phyloP scores from a whole-genome alignment of 2,329 filamentous ascomycete genomes.

The Colletotrichum sidae region DNA sequence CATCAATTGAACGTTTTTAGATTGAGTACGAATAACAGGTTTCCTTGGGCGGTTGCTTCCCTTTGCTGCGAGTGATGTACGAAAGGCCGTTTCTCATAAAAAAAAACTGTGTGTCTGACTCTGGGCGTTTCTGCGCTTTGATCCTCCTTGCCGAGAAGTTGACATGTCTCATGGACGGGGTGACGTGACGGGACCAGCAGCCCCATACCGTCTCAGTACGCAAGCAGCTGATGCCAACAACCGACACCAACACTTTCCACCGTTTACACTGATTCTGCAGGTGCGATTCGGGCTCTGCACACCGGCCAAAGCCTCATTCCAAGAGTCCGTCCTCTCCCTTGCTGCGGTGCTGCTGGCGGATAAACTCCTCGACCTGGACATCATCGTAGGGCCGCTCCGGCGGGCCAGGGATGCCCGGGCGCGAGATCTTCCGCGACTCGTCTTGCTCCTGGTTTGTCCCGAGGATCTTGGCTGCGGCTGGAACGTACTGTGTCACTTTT shows the following conservation, averaged over 20 bases:
- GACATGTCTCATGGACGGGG: too few species aligned
- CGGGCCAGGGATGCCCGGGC: conserved; percentile 48
- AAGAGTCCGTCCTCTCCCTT: conserved; percentile 47
- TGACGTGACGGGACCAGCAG: too few species aligned
- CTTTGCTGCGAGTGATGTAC: neutral
- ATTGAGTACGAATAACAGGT: conserved; percentile 31
- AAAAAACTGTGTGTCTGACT: too few species aligned
- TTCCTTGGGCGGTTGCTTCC: conserved; percentile 6
- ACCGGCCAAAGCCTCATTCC: conserved; percentile 26
- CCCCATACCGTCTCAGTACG: too few species aligned
- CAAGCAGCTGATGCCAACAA: too few species aligned
- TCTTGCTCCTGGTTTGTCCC: conserved; percentile 47
- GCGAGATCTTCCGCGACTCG: conserved; percentile 27
- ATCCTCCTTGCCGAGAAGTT: neutral
- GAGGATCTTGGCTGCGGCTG: conserved; percentile 55
- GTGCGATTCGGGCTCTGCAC: too few species aligned
- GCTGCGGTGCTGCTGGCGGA: conserved; percentile 64
- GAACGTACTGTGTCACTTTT: conserved; percentile 58
- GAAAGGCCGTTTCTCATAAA: neutral
- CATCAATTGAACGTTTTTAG: conserved; percentile 21
- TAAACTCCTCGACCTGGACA: conserved; percentile 62
- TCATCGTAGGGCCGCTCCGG: conserved; percentile 60
- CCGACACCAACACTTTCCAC: too few species aligned
- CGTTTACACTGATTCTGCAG: too few species aligned
- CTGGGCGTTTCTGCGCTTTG: too few species aligned